Evolutionary conservation across 768 basidiomycete genomes (phyloP).

Genomic region (Tricholoma hemisulphureum): DNA sequence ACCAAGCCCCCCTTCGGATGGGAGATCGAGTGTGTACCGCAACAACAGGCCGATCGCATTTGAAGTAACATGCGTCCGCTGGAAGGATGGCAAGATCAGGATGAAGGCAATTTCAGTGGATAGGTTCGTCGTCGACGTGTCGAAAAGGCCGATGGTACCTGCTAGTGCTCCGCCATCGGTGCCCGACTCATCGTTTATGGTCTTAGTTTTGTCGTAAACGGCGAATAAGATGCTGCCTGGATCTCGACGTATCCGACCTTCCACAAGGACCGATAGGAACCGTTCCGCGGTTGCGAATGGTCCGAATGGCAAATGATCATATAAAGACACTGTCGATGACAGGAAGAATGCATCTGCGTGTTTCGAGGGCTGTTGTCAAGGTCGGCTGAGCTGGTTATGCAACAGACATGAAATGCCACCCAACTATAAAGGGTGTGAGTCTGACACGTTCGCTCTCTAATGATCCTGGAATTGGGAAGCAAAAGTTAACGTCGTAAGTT

Average conservation of each 20-base stretch:
- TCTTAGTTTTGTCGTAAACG: conserved; percentile 50
- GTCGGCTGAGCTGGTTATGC: neutral
- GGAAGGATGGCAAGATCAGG: conserved; percentile 55
- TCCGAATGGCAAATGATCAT: conserved; percentile 48
- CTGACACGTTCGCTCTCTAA: conserved; percentile 49
- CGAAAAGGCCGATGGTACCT: conserved; percentile 51
- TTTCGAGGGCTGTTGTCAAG: conserved; percentile 40
- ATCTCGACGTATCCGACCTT: conserved; percentile 34
- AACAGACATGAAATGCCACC: conserved; percentile 9
- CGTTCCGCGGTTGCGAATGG: conserved; percentile 40
- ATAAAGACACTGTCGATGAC: conserved; percentile 38
- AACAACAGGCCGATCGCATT: conserved; percentile 53
- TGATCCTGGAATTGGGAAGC: conserved; percentile 41
- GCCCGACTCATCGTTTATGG: neutral
- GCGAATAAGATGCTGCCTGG: conserved; percentile 44
- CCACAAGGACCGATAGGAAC: conserved; percentile 35
- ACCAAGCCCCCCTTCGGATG: conserved; percentile 45
- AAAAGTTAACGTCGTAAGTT: conserved; percentile 47
- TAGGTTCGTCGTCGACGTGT: conserved; percentile 41
- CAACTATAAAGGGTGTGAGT: conserved; percentile 50
- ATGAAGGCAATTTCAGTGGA: conserved; percentile 55
- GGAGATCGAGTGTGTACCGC: conserved; percentile 42
- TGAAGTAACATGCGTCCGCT: conserved; percentile 62
- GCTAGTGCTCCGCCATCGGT: conserved; percentile 37
- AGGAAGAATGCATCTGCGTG: conserved; percentile 43